Evolutionary conservation across 371 early-diverging fungal genomes (phyloP), one percentile per base, ranked within the genome.

Genomic region (Mucor saturninus): DNA sequence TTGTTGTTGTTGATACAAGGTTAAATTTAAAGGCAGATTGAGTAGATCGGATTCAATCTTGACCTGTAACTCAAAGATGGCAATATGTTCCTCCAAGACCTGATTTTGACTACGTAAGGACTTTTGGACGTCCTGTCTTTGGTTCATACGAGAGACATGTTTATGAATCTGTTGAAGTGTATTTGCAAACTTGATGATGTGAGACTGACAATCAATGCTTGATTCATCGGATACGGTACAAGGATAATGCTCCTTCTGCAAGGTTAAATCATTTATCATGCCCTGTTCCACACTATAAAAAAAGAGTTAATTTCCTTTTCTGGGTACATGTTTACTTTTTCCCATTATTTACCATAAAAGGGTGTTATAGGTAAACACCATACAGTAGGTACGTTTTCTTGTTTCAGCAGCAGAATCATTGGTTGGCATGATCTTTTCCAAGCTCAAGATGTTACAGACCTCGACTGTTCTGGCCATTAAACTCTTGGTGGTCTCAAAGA

Each of bases 371-470:
- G 69, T 60, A 58, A 69, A 77, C 10, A 69, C 67, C 66, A 74
- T 72, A 76, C 76, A 77, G 64, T 79, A 77, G 1, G 80, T 71
- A 28, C 80, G 49, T 58, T 73, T 79, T 64, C 60, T 71, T 13
- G 74, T 68, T 53, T 82, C 79, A 4, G 59, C 28, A 30, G 59
- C 61, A 37, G 55, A 42, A 57, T 64, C 59, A 15, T 43, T 30
- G 21, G 21, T 21, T 28, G 32, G 11, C 35, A 35, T 31, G 40
- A 54, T 54, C 39, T 50, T 45, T 50, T 70, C 45, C 35, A 70
- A 50, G n/a, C 65, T 54, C 9, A 70, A 46, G 51, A 65, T 60
- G 29, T 70, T 65, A 38, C 70, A 65, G 15, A 65, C 31, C 29
- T 70, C 70, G 29, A 65, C 59, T 0, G 56, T 39, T 51, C 70